A percentile compares a stretch with the other conserved stretches of the same genome.
phyloP scores from a whole-genome alignment of 768 basidiomycete species.

The Boletus rubroflammeus region DNA sequence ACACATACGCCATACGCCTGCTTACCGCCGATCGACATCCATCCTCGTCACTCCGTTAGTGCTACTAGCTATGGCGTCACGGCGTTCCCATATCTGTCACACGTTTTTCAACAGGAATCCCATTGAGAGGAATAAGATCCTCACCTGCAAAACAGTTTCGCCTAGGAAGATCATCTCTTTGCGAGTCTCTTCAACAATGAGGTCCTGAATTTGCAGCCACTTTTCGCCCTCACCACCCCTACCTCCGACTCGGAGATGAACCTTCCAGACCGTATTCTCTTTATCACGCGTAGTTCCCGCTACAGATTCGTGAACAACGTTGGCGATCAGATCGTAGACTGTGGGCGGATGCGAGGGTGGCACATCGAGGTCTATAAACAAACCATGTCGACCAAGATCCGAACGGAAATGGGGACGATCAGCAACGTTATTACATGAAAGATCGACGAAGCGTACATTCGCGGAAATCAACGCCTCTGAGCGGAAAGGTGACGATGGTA shows the following conservation, averaged over 20 bases:
- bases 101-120: slow-evolving; percentile 10
- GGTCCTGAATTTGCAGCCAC: slow-evolving; percentile 96
- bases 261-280: slow-evolving; percentile 90
- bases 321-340: slow-evolving; percentile 91
- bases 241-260: slow-evolving; percentile 72
- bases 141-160: slow-evolving; percentile 92
- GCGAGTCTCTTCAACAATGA: slow-evolving; percentile 93
- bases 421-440: slow-evolving; percentile 20
- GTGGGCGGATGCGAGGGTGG: slow-evolving; percentile 56
- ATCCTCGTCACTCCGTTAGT: slow-evolving; percentile 23
- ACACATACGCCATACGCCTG: not conserved
- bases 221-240: slow-evolving; percentile 82
- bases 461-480: slow-evolving; percentile 86
- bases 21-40: slow-evolving; percentile 32
- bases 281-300: slow-evolving; percentile 95
- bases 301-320: slow-evolving; percentile 91
- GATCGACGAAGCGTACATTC: slow-evolving; percentile 65
- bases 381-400: slow-evolving; percentile 21
- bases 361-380: slow-evolving; percentile 69
- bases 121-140: slow-evolving; percentile 3
- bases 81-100: slow-evolving; percentile 61
- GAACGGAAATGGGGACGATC: slow-evolving; percentile 20
- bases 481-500: slow-evolving; percentile 95
- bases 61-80: slow-evolving; percentile 26
- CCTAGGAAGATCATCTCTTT: slow-evolving; percentile 98